phyloP scores from a whole-genome alignment of 345 rosid species.

The Eucalyptus pumila region DNA sequence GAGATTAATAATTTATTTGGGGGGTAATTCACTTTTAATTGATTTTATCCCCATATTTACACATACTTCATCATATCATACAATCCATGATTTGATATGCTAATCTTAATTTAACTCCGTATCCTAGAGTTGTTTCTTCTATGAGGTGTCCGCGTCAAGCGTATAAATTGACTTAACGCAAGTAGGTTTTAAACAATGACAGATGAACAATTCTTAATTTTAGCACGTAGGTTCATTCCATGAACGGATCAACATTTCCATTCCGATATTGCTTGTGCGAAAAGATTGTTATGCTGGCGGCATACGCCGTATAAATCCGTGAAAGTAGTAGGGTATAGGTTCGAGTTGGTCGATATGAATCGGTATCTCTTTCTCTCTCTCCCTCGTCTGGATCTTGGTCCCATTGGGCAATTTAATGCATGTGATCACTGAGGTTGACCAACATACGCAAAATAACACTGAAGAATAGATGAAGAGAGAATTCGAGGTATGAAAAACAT shows the following conservation, averaged over 20 bases:
- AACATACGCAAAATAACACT: background rate
- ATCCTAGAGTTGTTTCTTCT: background rate
- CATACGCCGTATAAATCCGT: background rate
- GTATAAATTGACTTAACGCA: background rate
- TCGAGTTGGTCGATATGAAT: background rate
- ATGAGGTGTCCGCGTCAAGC: background rate
- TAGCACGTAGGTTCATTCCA: background rate
- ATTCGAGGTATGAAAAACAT: background rate
- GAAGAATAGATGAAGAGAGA: background rate
- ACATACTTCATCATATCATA: background rate
- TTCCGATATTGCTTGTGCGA: background rate
- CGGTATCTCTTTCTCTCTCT: background rate
- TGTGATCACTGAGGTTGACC: background rate
- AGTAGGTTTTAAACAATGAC: background rate
- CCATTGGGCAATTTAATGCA: background rate
- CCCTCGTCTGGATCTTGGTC: background rate
- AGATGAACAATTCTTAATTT: background rate
- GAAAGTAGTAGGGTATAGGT: background rate
- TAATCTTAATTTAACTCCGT: background rate
- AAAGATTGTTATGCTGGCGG: background rate
- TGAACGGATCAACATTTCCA: background rate
- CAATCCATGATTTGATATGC: background rate
- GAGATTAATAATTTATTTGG: no score
- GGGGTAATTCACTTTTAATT: background rate
- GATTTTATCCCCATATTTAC: background rate